Evolutionary conservation across 345 rosid genomes (phyloP), one percentile per base, ranked within the genome.

Genomic region (Gossypium ekmanianum): DNA sequence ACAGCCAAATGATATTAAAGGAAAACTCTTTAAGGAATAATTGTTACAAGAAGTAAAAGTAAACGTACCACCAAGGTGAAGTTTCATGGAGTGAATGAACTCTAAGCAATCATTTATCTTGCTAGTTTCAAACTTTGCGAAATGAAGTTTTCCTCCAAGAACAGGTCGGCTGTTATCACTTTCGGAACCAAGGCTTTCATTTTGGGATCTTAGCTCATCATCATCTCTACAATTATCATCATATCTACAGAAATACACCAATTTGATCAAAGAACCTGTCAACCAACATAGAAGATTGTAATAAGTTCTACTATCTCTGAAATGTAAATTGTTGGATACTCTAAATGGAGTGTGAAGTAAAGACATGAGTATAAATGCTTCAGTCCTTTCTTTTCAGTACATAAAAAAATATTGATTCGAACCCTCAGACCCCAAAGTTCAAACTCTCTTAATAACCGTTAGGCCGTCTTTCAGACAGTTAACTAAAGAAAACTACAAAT

Each of bases 111-210:
- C 97, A 77, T 83, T 76, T 50, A 95, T 91, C 73, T 93, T 91
- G 89, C 82, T 83, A 4, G 99, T 95, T 80, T 92, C 98, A 68
- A 95, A 93, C 81, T 82, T 95, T 1, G 91, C 90, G 65, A 95
- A 93, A 82, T 87, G 87, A 52, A 95, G 94, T 80, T 78, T 91
- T 66, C 97, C 99, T 74, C 82, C 52, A 44, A 85, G 74, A 48
- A 78, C 73, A 72, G 73, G 85, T 51, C 47, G 52, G 52, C 70
- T 73, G 16, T 66, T 34, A 48, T 43, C 82, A 67, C 63, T 81
- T 1, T 79, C 56, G 61, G 77, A 39, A 41, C 76, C 77, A 74
- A 72, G 67, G 50, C 80, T 77, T 44, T 79, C 83, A 24, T 72
- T 78, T 4, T 79, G 64, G 68, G 84, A 78, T 58, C 68, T 81